Evolutionary conservation across 371 early-diverging fungal species (phyloP).

Genomic region (Amoeboaphelidium protococcarum): DNA sequence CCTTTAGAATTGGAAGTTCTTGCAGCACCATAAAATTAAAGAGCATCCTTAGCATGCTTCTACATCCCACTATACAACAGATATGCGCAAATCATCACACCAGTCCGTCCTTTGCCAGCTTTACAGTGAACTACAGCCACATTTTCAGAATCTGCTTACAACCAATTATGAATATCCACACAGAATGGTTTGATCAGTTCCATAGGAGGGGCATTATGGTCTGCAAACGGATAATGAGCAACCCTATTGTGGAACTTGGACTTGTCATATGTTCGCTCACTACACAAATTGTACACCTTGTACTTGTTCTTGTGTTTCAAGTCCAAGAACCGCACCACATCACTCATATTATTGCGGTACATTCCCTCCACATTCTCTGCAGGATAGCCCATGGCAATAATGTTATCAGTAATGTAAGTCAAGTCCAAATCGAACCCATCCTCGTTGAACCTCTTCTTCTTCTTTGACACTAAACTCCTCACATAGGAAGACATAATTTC

Average conservation of each 20-base stretch:
- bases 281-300: slow-evolving; percentile 41
- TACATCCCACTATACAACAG: slow-evolving; percentile 19
- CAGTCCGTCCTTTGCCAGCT: slow-evolving; percentile 52
- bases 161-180: slow-evolving; percentile 25
- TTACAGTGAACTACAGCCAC: slow-evolving; percentile 45
- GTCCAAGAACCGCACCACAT: slow-evolving; percentile 33
- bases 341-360: slow-evolving; percentile 26
- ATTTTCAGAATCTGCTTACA: slow-evolving; percentile 14
- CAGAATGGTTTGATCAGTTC: slow-evolving; percentile 22
- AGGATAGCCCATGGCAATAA: slow-evolving; percentile 45
- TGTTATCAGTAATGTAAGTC: slow-evolving; percentile 26
- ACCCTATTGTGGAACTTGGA: slow-evolving; percentile 14
- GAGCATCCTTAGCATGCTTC: slow-evolving; percentile 19
- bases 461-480: slow-evolving; percentile 15
- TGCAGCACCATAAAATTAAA: slow-evolving; percentile 20
- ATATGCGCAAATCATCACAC: slow-evolving; percentile 30
- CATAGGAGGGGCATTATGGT: slow-evolving; percentile 38
- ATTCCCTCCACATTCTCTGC: slow-evolving; percentile 27
- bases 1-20: slow-evolving; percentile 27
- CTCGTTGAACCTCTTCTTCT: slow-evolving; percentile 21
- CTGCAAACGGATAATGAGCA: slow-evolving; percentile 27
- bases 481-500: background rate
- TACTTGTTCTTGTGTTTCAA: slow-evolving; percentile 21
- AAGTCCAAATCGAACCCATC: slow-evolving; percentile 30
- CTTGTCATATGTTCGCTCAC: slow-evolving; percentile 20